Conservation (phyloP, 2,329 filamentous ascomycete genomes). For the Neonectria hederae region DNA sequence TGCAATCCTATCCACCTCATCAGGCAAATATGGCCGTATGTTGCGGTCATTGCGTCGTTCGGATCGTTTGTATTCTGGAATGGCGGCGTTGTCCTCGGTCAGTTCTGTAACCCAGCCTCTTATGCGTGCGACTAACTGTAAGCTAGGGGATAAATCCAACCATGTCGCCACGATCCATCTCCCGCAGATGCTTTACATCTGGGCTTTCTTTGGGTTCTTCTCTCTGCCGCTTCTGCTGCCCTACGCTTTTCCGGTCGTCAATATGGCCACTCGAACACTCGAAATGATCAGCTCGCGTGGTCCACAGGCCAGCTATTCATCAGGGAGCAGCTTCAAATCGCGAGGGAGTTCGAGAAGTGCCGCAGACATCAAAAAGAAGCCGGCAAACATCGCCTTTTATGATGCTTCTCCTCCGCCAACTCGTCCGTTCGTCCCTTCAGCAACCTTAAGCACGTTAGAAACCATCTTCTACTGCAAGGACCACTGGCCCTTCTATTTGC, state of each 20-base stretch:
- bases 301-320: background rate
- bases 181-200: slow-evolving; percentile 94
- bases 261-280: slow-evolving; percentile 20
- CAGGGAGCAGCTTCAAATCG: slow-evolving; percentile 9
- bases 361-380: background rate
- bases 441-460: slow-evolving; percentile 17
- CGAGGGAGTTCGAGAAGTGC: background rate
- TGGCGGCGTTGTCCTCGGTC: slow-evolving; percentile 88
- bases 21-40: slow-evolving; percentile 64
- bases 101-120: slow-evolving; percentile 25
- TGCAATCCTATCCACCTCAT: slow-evolving; percentile 59
- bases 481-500: slow-evolving; percentile 50
- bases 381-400: background rate
- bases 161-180: slow-evolving; percentile 90
- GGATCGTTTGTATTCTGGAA: slow-evolving; percentile 84
- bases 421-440: slow-evolving; percentile 12
- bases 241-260: slow-evolving; percentile 50
- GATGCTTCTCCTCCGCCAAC: background rate
- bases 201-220: slow-evolving; percentile 90
- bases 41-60: slow-evolving; percentile 74
- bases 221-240: slow-evolving; percentile 80
- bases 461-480: slow-evolving; percentile 45
- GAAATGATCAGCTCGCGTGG: background rate
- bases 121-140: slow-evolving; percentile 36
- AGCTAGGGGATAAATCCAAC: slow-evolving; percentile 87